phyloP scores from a whole-genome alignment of 2,329 filamentous ascomycete species.

The Beauveria scarabaeidicola region DNA sequence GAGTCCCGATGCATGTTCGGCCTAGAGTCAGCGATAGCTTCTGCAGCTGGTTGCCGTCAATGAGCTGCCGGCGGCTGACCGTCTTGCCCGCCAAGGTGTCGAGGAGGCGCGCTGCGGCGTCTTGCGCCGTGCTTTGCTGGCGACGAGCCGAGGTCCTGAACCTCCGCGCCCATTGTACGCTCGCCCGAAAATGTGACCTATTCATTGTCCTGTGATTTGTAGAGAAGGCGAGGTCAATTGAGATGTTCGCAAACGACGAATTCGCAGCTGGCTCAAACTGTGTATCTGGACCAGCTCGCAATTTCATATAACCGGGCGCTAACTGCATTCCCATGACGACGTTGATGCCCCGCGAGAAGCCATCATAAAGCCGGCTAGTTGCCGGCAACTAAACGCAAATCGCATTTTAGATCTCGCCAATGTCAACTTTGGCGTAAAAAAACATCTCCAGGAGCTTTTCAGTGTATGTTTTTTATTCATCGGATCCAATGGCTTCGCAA shows the following conservation, averaged over 20 bases:
- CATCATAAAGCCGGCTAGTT: conserved; percentile 8
- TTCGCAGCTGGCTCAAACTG: not conserved
- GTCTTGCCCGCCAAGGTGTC: conserved; percentile 22
- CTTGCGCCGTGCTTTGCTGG: conserved; percentile 4
- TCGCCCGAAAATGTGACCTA: not conserved
- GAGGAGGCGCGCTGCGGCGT: conserved; percentile 26
- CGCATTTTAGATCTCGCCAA: not conserved
- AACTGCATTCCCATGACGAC: not conserved
- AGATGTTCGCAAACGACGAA: not conserved
- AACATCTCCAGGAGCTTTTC: not conserved
- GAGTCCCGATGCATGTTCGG: conserved; percentile 33
- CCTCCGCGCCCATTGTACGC: not conserved
- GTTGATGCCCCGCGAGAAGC: not conserved
- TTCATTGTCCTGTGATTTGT: not conserved
- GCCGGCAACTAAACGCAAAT: not conserved
- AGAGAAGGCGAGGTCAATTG: not conserved
- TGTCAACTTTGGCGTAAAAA: not conserved
- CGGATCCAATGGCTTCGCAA: not conserved
- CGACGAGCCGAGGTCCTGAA: not conserved
- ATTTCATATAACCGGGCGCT: conserved; percentile 4
- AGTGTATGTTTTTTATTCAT: not conserved
- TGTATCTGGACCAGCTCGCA: not conserved
- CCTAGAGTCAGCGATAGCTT: conserved; percentile 51
- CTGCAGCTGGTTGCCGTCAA: conserved; percentile 57
- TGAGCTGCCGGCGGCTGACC: conserved; percentile 32